Evolutionary conservation across 2,329 filamentous ascomycete genomes (phyloP).

Genomic region (Cadophora gregata): DNA sequence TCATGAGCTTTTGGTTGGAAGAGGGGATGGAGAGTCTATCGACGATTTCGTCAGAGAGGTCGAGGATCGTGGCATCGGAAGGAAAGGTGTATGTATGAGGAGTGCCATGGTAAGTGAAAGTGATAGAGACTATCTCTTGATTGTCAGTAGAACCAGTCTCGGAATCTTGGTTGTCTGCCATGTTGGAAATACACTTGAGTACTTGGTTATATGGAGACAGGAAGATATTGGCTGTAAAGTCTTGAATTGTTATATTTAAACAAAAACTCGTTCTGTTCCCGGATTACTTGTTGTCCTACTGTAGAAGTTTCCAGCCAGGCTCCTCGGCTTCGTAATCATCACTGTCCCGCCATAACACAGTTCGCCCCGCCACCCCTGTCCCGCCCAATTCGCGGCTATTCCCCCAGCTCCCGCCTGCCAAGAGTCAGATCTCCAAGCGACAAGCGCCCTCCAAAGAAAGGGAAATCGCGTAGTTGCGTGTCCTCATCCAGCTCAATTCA

Average conservation of each 20-base stretch:
- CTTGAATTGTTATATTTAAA: conserved; percentile 16
- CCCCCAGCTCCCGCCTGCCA: conserved; percentile 19
- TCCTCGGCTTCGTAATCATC: conserved; percentile 42
- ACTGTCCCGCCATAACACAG: not conserved
- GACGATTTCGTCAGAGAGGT: conserved; percentile 66
- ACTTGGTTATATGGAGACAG: not conserved
- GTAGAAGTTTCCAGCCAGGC: conserved; percentile 40
- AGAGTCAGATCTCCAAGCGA: conserved; percentile 15
- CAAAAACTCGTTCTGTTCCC: not conserved
- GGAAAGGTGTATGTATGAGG: conserved; percentile 53
- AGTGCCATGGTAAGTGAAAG: conserved; percentile 54
- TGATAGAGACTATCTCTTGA: conserved; percentile 50
- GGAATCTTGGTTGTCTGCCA: conserved; percentile 30
- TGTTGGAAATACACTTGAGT: conserved; percentile 19
- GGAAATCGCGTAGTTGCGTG: conserved; percentile 38
- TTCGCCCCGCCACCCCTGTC: conserved; percentile 79
- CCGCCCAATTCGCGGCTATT: conserved; percentile 70
- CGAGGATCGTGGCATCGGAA: conserved; percentile 55
- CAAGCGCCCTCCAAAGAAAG: conserved; percentile 21
- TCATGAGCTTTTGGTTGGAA: conserved; percentile 71
- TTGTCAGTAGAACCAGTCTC: conserved; percentile 34
- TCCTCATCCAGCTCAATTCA: conserved; percentile 32
- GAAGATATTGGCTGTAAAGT: not conserved
- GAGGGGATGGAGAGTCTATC: conserved; percentile 62
- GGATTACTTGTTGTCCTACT: conserved; percentile 11